Conservation (phyloP, 768 basidiomycete genomes). For the Podaxis sp. region DNA sequence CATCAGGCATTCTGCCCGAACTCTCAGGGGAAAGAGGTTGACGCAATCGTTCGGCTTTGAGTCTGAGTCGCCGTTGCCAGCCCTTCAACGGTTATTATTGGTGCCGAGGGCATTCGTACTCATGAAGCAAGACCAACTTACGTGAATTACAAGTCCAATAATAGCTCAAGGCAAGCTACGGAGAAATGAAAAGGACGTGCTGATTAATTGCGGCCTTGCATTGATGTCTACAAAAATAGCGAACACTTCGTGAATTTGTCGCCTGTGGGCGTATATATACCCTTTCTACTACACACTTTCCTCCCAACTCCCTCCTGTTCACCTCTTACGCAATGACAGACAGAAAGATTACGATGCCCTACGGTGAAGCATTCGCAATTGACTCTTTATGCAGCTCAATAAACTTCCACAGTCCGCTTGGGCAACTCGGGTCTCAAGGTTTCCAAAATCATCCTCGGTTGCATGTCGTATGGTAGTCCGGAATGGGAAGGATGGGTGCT, state of each 20-base stretch:
- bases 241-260: not conserved
- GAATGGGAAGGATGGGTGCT: constrained; percentile 53
- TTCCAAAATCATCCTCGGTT: constrained; percentile 64
- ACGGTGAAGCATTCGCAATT: not conserved
- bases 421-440: constrained; percentile 61
- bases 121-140: too few species aligned
- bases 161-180: too few species aligned
- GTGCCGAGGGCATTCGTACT: too few species aligned
- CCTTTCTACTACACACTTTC: not conserved
- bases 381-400: not conserved
- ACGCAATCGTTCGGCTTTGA: too few species aligned
- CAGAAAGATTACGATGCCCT: not conserved
- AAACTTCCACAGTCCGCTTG: constrained; percentile 36
- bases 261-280: not conserved
- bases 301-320: not conserved
- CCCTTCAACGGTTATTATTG: too few species aligned
- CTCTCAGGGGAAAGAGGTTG: too few species aligned
- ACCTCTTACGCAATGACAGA: not conserved
- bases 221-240: not conserved
- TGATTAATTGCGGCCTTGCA: not conserved
- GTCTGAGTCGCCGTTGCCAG: too few species aligned
- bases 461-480: constrained; percentile 55
- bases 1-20: too few species aligned
- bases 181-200: not conserved
- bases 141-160: too few species aligned